Conservation (phyloP, 306 rosid genomes). For the Sophora flavescens region DNA sequence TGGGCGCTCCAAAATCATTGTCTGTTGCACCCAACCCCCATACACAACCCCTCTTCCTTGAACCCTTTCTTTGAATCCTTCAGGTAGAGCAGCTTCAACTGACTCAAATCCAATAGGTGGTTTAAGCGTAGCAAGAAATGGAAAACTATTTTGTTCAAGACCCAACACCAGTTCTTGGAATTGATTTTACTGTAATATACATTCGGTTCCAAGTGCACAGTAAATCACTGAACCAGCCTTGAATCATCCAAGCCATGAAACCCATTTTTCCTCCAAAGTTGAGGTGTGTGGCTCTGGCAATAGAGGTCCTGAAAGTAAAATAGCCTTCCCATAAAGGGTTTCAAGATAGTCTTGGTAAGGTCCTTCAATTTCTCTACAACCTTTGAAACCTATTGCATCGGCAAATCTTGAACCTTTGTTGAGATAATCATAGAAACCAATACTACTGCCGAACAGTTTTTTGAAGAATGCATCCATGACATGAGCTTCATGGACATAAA, state of each 20-base stretch:
- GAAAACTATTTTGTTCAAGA: conserved; percentile 30
- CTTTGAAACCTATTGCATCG: conserved; percentile 49
- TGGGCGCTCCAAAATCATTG: conserved; percentile 43
- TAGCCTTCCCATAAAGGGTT: conserved; percentile 29
- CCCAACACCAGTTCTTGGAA: conserved; percentile 43
- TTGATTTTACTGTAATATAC: conserved; percentile 3
- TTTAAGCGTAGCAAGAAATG: conserved; percentile 37
- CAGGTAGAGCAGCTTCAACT: conserved; percentile 39
- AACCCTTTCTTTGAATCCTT: conserved; percentile 42
- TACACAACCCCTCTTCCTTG: conserved; percentile 24
- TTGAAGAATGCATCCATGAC: no score
- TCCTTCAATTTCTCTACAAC: conserved; percentile 47
- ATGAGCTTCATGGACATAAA: no score
- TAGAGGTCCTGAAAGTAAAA: conserved; percentile 49
- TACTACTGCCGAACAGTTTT: no score
- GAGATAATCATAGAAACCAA: no score
- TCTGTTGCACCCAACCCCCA: conserved; percentile 70
- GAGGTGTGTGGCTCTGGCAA: conserved; percentile 18
- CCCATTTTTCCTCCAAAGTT: conserved; percentile 43
- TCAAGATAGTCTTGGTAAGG: conserved; percentile 37
- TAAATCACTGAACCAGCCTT: conserved; percentile 21
- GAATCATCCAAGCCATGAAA: conserved; percentile 36
- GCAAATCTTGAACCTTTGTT: not conserved
- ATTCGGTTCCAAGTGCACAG: conserved; percentile 43
- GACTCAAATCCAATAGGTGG: conserved; percentile 30